These are phyloP conservation scores for Maudiozyma barnettii DNA, from an alignment of 805 yeast genomes.

Conservation along the genomic window DNA sequence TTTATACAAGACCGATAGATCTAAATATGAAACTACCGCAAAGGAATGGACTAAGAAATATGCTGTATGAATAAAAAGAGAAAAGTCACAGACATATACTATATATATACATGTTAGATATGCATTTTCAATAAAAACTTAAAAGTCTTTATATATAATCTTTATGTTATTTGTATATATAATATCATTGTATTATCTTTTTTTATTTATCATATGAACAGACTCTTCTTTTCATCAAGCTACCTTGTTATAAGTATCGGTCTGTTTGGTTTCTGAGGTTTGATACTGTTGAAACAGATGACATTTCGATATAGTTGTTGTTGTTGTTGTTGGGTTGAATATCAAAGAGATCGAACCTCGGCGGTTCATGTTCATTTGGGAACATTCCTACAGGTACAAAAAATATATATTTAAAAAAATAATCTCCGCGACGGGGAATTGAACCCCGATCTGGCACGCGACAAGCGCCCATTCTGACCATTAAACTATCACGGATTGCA, in stretches of 20 bases:
- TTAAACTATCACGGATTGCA: slow-evolving; percentile 10
- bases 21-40: slow-evolving; percentile 93
- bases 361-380: too few species aligned
- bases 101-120: too few species aligned
- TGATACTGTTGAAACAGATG: too few species aligned
- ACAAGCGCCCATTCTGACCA: slow-evolving; percentile 8
- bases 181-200: too few species aligned
- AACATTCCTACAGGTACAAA: too few species aligned
- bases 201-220: too few species aligned
- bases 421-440: slow-evolving; percentile 9
- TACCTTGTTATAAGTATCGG: too few species aligned
- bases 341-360: too few species aligned
- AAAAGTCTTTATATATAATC: not conserved
- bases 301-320: too few species aligned
- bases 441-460: slow-evolving; percentile 9
- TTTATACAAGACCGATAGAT: slow-evolving; percentile 85
- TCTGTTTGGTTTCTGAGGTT: too few species aligned
- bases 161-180: not conserved
- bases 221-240: too few species aligned
- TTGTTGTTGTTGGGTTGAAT: too few species aligned
- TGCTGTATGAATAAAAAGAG: slow-evolving; percentile 51
- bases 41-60: slow-evolving; percentile 98
- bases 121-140: not conserved
- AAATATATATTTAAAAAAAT: not conserved
- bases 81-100: not conserved